A percentile compares a stretch with the other conserved stretches of the same genome.
Conservation (phyloP, 345 rosid genomes). For the Eucalyptus pauciflora region DNA sequence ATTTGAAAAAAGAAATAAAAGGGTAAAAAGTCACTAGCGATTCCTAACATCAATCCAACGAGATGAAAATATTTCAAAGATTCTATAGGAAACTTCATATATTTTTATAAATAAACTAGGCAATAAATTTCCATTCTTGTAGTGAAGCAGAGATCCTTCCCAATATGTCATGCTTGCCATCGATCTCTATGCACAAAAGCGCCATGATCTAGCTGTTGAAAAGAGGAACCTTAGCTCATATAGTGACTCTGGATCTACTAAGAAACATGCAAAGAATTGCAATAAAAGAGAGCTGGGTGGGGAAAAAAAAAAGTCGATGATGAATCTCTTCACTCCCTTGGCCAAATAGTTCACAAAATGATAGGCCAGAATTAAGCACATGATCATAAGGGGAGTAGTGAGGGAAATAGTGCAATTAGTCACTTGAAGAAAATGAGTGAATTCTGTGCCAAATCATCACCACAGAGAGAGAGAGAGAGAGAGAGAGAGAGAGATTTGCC, state of each 20-base stretch:
- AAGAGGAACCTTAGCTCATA: not conserved
- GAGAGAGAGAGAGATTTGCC: not conserved
- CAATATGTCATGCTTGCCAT: not conserved
- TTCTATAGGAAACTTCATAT: not conserved
- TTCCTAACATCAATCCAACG: not conserved
- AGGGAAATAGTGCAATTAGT: not conserved
- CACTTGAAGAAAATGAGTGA: not conserved
- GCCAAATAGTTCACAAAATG: not conserved
- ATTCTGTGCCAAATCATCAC: not conserved
- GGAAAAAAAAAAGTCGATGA: not conserved
- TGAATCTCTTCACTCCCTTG: not conserved
- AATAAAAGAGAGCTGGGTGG: not conserved
- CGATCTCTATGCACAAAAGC: not conserved
- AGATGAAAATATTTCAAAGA: not conserved
- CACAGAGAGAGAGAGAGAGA: not conserved
- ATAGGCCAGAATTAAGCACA: not conserved
- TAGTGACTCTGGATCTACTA: not conserved
- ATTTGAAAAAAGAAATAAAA: not conserved
- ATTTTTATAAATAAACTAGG: not conserved
- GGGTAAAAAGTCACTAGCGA: not conserved
- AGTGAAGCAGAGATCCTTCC: not conserved
- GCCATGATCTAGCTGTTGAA: not conserved
- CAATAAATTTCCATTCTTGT: not conserved
- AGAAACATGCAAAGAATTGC: not conserved
- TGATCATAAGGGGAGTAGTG: not conserved